Base-by-base conservation (phyloP, 2,329 filamentous ascomycete species). In the Cladorrhinum sp. region DNA sequence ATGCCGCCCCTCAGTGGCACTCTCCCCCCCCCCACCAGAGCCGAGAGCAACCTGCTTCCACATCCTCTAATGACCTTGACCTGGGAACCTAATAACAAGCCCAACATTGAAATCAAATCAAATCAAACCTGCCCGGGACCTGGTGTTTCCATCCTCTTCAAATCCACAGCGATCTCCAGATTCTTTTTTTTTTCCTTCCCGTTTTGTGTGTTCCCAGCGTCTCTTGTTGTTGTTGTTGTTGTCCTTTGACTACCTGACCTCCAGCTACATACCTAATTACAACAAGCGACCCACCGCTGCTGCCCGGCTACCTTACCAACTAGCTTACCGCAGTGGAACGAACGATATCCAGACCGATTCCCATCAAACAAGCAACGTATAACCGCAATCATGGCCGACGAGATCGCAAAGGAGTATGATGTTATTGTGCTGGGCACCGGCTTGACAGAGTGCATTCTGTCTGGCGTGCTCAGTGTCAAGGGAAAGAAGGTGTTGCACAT, bases 401-500 rank as follows among this genome's bases (percentile, higher is more conserved):
- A 98, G 80, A 96, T 99, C 75, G 92, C 93, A 70, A 91, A 92
- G 75, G 93, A 97, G 80, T 99, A 99, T 85, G 95, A 99, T 85
- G 91, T 97, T 78, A 87, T 99, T 75, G 95, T 99, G 76, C 87
- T 99, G 76, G 95, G 95, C 84, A 99, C 95, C 77, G 93, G 95
- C 75, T 80, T 99, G 85, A 98, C 94, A 66, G 95, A 99, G 86
- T 99, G 95, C 81, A 95, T 99, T 74, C 90, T 99, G 70, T 97
- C 94, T 75, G 95, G 93, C 78, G 93, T 99, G 64, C 82, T 98
- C 75, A 96, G 92, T 81, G 94, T 98, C 72, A 97, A 98, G 84
- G 94, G 94, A 77, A 94, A 96, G 84, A 98, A 98, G 83, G 95
- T 99, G 73, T 86, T 99, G 67, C 95, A 99, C 82, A 96, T 99